Conservation (phyloP, 2,329 filamentous ascomycete genomes). For the Scedosporium minutisporum region DNA sequence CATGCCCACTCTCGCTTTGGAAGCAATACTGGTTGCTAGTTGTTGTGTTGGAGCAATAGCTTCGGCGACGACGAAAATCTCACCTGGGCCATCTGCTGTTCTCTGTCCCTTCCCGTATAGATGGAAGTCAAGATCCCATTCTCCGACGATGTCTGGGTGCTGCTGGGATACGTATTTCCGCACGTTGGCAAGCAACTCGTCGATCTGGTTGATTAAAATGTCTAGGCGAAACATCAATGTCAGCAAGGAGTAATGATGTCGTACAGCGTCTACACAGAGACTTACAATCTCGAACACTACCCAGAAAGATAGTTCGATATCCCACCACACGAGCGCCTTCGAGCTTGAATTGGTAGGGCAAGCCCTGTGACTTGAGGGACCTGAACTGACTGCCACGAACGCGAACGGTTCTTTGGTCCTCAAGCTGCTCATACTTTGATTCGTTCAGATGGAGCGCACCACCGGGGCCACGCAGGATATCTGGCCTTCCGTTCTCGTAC, state of each 20-base stretch:
- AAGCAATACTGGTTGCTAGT: constrained; percentile 26
- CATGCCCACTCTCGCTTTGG: constrained; percentile 19
- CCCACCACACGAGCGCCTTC: constrained; percentile 31
- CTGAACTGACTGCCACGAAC: not conserved
- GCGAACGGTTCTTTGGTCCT: not conserved
- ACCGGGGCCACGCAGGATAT: constrained; percentile 38
- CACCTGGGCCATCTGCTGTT: constrained; percentile 1
- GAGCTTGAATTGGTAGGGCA: constrained; percentile 25
- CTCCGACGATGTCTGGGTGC: constrained; percentile 10
- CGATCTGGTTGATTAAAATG: not conserved
- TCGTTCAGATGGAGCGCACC: constrained; percentile 32
- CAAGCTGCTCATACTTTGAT: constrained; percentile 11
- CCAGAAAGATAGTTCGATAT: constrained; percentile 32
- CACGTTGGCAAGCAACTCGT: not conserved
- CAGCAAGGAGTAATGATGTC: not conserved
- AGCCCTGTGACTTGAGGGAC: not conserved
- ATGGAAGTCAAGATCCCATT: constrained; percentile 26
- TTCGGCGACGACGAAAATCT: constrained; percentile 36
- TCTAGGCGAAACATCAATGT: too few species aligned
- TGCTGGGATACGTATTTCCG: constrained; percentile 9
- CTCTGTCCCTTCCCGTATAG: constrained; percentile 27
- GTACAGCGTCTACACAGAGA: not conserved
- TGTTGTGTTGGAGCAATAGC: constrained; percentile 33
- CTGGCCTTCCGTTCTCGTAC: constrained; percentile 45
- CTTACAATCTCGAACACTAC: constrained; percentile 11